Base-by-base conservation (phyloP, 2,329 filamentous ascomycete species). In the Arthrobotrys pseudoclavata region DNA sequence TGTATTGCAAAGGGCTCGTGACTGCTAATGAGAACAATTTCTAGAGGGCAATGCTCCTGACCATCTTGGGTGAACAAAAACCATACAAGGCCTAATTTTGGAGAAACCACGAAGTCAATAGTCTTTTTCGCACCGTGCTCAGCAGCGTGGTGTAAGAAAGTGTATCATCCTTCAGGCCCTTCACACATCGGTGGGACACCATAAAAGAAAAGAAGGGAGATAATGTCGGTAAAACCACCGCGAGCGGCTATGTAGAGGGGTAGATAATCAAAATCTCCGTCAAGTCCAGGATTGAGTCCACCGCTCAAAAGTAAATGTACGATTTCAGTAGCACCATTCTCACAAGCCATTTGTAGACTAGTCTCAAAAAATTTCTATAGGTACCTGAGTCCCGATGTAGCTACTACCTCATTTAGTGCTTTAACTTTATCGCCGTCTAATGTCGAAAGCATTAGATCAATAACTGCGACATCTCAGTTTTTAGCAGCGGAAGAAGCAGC, bases 191-290 rank as follows among this genome's bases (percentile, higher is more conserved):
- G 40, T 22, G 20, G 3, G 10, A 57, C 52, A 22, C 69, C 71
- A 26, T 76, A 69, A 26, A 57, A 69, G 3, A 76, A 15, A 37
- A 76, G 64, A 22, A 63, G 55, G 1, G 71, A 55, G 9, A 76
- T 53, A 15, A 69, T 69, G 10, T 53, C 48, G 13, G 31, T 50
- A 20, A 31, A 24, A 12, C 55, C 63, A 0, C 50, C 37, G 12
- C 31, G 40, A 12, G 57, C 31, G 15, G 71, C 71, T 5, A 69
- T 34, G 22, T 64, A 57, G 20, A 76, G 22, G 15, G 64, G 71
- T 9, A 57, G 13, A 7, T 15, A 40, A n/a, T 47, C 42, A 15
- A 34, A 50, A 29, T 63, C 24, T 12, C 22, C 9, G 4, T 10
- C 10, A 24, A 15, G 37, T 34, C 42, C 4, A 26, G 52, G 12